Percentiles rank a stretch among this genome's conserved stretches.
These are phyloP conservation scores for Mytilinidion resinicola DNA, from an alignment of 495 filamentous ascomycete species.

Conservation along the genomic window DNA sequence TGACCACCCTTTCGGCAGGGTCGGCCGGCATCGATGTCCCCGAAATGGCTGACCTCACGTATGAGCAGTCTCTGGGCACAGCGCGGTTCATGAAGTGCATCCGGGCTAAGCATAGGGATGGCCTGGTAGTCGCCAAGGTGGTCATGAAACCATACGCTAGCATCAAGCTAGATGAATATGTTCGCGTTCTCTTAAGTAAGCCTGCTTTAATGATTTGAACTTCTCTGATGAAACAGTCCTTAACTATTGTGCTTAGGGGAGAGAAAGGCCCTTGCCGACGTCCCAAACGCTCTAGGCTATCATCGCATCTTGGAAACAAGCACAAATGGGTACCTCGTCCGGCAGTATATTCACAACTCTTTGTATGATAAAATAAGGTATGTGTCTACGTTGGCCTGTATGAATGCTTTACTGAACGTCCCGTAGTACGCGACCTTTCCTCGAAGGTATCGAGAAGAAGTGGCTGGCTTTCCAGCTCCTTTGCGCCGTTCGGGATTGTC, in stretches of 20 bases:
- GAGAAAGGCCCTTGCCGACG: slow-evolving; percentile 66
- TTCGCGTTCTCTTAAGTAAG: slow-evolving; percentile 66
- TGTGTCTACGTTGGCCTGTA: not conserved
- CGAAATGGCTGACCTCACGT: slow-evolving; percentile 79
- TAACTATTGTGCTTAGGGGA: slow-evolving; percentile 52
- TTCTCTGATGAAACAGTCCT: too few species aligned
- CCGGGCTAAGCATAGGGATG: slow-evolving; percentile 79
- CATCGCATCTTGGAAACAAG: slow-evolving; percentile 84
- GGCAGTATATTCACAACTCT: slow-evolving; percentile 92
- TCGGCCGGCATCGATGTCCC: slow-evolving; percentile 88
- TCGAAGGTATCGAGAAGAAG: slow-evolving; percentile 97
- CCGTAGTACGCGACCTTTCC: slow-evolving; percentile 81
- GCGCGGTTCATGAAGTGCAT: slow-evolving; percentile 98
- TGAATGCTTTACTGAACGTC: not conserved
- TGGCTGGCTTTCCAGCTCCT: slow-evolving; percentile 97
- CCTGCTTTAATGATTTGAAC: not conserved
- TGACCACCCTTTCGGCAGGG: slow-evolving; percentile 81
- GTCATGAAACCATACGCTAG: slow-evolving; percentile 81
- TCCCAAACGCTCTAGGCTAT: slow-evolving; percentile 88
- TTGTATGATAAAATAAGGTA: slow-evolving; percentile 92
- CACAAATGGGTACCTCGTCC: slow-evolving; percentile 87
- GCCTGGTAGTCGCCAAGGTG: slow-evolving; percentile 85
- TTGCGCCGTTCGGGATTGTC: slow-evolving; percentile 87
- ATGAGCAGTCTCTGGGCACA: slow-evolving; percentile 87
- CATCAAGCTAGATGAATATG: slow-evolving; percentile 71